phyloP scores from a whole-genome alignment of 2,329 filamentous ascomycete genomes.

The Aspergillus sclerotialis region DNA sequence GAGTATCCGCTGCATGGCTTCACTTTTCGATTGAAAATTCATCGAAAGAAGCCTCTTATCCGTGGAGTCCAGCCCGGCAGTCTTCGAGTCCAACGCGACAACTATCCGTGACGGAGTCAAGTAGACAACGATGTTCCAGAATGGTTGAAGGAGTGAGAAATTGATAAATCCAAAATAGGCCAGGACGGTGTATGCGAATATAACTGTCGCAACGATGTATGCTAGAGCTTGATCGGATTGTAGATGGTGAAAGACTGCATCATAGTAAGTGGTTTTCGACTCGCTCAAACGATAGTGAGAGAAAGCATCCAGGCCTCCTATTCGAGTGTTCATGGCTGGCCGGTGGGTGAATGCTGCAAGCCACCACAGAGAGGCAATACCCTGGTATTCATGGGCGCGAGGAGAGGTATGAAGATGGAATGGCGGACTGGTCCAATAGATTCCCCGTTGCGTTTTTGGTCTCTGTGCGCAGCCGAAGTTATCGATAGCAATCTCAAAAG shows the following conservation, averaged over 20 bases:
- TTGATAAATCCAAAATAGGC: constrained; percentile 23
- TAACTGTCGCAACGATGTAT: constrained; percentile 19
- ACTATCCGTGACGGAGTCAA: constrained; percentile 34
- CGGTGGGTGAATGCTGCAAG: constrained; percentile 10
- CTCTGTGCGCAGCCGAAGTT: constrained; percentile 20
- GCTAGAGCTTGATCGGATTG: constrained; percentile 22
- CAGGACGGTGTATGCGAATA: constrained; percentile 24
- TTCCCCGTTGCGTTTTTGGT: constrained; percentile 18
- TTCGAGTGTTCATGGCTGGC: constrained; percentile 33
- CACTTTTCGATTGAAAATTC: constrained; percentile 52
- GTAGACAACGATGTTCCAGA: constrained; percentile 35
- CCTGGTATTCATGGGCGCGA: constrained; percentile 11
- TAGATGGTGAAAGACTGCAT: constrained; percentile 18
- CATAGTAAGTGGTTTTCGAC: constrained; percentile 26
- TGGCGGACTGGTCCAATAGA: background rate
- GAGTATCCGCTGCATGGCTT: constrained; percentile 57
- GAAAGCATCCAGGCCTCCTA: constrained; percentile 23
- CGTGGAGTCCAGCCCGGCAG: constrained; percentile 34
- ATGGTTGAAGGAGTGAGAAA: constrained; percentile 20
- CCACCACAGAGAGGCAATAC: constrained; percentile 15
- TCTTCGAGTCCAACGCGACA: constrained; percentile 44
- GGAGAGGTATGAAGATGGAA: constrained; percentile 6
- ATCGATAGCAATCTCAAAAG: constrained; percentile 30
- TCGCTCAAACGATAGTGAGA: constrained; percentile 19
- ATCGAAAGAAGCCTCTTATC: constrained; percentile 32